These are phyloP conservation scores for Trichoderma lentiforme DNA, from an alignment of 2,329 filamentous ascomycete species.

Conservation along the genomic window DNA sequence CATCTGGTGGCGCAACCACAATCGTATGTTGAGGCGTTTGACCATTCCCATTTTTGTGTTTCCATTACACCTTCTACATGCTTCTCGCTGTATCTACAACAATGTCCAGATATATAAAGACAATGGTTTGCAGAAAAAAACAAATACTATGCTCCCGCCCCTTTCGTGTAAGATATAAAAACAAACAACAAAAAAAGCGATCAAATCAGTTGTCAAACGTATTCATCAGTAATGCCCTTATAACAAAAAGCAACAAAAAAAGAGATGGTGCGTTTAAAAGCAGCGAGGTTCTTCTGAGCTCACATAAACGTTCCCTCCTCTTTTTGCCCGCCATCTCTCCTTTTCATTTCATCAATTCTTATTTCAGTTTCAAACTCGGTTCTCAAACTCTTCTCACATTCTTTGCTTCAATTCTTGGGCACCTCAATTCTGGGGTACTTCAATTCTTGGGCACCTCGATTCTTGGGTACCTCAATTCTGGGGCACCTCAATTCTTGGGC, in stretches of 20 bases:
- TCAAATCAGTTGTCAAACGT: neutral
- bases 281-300: neutral
- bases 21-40: neutral
- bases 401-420: slow-evolving; percentile 27
- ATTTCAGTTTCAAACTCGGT: neutral
- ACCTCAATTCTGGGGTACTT: slow-evolving; percentile 32
- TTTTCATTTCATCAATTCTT: neutral
- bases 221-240: neutral
- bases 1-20: slow-evolving; percentile 8
- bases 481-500: slow-evolving; percentile 27
- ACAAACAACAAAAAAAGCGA: neutral
- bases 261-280: neutral
- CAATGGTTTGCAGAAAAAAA: neutral
- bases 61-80: neutral
- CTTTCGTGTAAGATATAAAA: neutral
- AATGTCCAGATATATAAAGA: neutral
- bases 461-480: too few relatives aligned
- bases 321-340: neutral
- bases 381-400: neutral
- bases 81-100: slow-evolving; percentile 8
- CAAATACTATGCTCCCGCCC: neutral
- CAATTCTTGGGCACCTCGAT: too few relatives aligned
- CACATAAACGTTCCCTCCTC: neutral
- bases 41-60: neutral
- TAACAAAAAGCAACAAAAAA: neutral